Evolutionary conservation across 331 rosid genomes (phyloP), one percentile per base, ranked within the genome.

Genomic region (Acacia concinna): DNA sequence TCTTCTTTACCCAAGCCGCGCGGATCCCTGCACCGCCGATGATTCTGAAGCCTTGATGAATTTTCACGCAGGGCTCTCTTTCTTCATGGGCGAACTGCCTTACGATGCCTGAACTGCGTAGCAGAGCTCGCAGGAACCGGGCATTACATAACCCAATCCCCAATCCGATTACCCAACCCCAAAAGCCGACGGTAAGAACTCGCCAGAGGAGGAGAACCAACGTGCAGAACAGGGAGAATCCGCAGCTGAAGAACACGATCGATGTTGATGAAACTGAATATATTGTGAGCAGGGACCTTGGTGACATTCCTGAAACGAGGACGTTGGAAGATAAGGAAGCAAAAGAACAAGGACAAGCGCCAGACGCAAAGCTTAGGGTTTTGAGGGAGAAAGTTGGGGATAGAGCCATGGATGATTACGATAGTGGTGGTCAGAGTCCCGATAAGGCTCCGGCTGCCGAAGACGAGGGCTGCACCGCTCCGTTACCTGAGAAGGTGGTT

Each of bases 401-500:
- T 40, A 72, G 66, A 73, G 87, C 65, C 8, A 94, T 94, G 98
- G 97, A 94, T 78, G 97, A 86, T 76, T 81, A 63, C 41, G 96
- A 90, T 72, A 91, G 97, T 40, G 97, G 97, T 25, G 98, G 92
- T 27, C 86, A 86, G 51, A 94, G 91, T 66, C 91, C 83, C 18
- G 97, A 87, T 52, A 94, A 91, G 87, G 95, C 78, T 38, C 89
- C 85, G 0, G 92, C 12, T 6, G 89, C 95, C 13, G 97, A 91
- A 41, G 97, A 92, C 3, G 98, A 91, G 44, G 92, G 90, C 51
- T 72, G 79, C 79, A 59, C 90, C 0, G 78, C 97, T 82, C 98
- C 97, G 21, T 72, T 94, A 62, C 98, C 98, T 6, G 98, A 94
- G 82, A 94, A 91, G 98, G 98, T 94, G 34, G 31, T 81, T 1